Base-by-base conservation (phyloP, 345 rosid species). In the Dovyalis caffra region DNA sequence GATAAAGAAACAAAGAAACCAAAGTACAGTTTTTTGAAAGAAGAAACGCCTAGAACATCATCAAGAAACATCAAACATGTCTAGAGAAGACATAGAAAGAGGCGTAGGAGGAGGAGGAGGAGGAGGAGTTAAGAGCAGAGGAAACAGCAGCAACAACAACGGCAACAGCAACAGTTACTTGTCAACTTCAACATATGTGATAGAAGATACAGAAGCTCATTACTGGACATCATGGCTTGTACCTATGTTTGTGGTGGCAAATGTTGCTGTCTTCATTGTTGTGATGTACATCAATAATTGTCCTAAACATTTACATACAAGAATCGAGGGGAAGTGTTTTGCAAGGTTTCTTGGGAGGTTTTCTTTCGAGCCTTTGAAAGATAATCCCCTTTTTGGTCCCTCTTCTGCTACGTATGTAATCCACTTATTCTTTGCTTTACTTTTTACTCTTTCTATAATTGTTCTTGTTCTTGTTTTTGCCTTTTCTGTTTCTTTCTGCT, bases 171-270 rank as follows among this genome's bases (percentile, higher is more conserved):
- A 18, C 57, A n/a, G 70, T 16, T 53, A 70, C 51, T 11, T 81
- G 3, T 66, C 88, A 4, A 76, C 91, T 35, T 82, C 87, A 6
- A 29, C 85, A 15, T 75, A 80, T n/a, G 20, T 75, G 74, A 73
- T 78, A 8, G 96, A 86, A 12, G 86, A 86, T 3, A 72, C 62
- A 6, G 91, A 84, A 35, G 51, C 82, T 82, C 78, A 70, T 56
- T 56, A 56, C 34, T 74, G 82, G 78, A 80, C 83, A 4, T 80
- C 83, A 16, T 80, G 83, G 79, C 70, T 80, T 2, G 77, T 80
- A 2, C 83, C 79, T 8, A 68, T 80, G 76, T 37, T 80, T 68
- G 74, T 80, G 53, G 79, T 76, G 34, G 83, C 79, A 2, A 76
- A 80, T 51, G 38, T 79, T 47, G 73, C 38, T 25, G 61, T 80